Evolutionary conservation across 495 filamentous ascomycete genomes (phyloP), one percentile per base, ranked within the genome.

Genomic region (Penicillium chermesinum): DNA sequence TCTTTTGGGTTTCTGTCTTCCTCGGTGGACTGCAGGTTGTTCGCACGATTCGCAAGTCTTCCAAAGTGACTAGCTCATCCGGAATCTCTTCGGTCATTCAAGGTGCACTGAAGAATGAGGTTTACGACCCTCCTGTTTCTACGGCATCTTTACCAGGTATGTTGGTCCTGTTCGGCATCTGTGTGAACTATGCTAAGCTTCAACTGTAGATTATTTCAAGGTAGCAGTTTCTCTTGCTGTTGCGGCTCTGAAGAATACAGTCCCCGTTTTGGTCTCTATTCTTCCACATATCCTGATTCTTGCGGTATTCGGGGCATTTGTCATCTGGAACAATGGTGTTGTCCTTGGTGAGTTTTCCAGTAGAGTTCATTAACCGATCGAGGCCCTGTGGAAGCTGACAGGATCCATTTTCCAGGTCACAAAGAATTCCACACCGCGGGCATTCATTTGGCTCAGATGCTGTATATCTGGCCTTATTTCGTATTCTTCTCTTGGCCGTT

Each of bases 341-440:
- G 93, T 96, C 1, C 77, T 98, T 19, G 93, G 89, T 88, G 67
- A 37, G 64, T 62, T 21, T 38, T 21, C 18, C 4, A 13, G 17
- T 47, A 13, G 13, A 10, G 9, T 2, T 6, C 6, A 20, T 15
- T 5, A n/a, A 5, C 13, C 12, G 14, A 3, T 42, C 19, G n/a
- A 33, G 13, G 7, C 16, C 2, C n/a, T 15, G n/a, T n/a, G n/a
- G 21, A 27, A 34, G 19, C 16, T 52, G 32, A 34, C 55, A n/a
- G n/a, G n/a, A n/a, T n/a, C 45, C 38, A 30, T 17, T 21, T 7
- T 27, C 1, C 44, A 88, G 85, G 88, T 14, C 94, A 98, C 65
- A 96, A 96, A 71, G 84, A 86, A 19, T 96, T 95, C 58, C 93
- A 98, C 61, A 72, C 89, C 47, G 88, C 89, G 2, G 89, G 88